Conservation (phyloP, 257 asterid genomes). For the Nicotiana benthamiana region DNA sequence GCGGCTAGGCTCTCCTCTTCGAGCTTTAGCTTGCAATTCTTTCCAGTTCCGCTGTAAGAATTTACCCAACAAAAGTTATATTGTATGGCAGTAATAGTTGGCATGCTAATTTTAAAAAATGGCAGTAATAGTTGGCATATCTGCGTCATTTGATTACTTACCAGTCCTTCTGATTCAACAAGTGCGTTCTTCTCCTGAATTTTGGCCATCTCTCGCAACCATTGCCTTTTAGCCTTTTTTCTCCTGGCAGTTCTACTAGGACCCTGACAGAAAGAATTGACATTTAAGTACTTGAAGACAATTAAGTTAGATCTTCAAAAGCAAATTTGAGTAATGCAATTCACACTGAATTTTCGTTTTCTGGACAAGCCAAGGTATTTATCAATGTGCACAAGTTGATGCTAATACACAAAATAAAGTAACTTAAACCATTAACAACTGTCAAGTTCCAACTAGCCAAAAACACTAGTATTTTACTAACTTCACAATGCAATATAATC, state of each 20-base stretch:
- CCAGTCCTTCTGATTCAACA: conserved; percentile 61
- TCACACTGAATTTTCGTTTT: background rate
- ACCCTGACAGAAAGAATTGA: conserved; percentile 23
- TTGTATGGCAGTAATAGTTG: background rate
- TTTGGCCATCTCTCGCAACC: conserved; percentile 76
- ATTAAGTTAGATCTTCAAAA: background rate
- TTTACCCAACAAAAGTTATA: conserved; percentile 11
- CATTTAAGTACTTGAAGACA: background rate
- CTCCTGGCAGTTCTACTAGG: conserved; percentile 88
- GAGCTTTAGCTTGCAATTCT: conserved; percentile 48
- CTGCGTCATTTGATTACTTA: conserved; percentile 24
- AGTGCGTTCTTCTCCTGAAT: conserved; percentile 48
- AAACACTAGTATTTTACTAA: background rate
- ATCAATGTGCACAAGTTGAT: background rate
- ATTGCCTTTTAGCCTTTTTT: conserved; percentile 46
- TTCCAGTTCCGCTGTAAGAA: conserved; percentile 66
- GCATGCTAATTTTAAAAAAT: background rate
- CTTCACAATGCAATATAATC: background rate
- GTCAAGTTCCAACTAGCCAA: background rate
- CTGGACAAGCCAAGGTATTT: background rate
- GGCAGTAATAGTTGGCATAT: background rate
- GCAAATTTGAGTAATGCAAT: background rate
- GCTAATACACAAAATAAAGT: background rate
- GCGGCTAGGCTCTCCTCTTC: conserved; percentile 26
- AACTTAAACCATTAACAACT: background rate